Evolutionary conservation across 2,329 filamentous ascomycete species (phyloP), one percentile per base, ranked within the genome.

Genomic region (Phialocephala sp.): DNA sequence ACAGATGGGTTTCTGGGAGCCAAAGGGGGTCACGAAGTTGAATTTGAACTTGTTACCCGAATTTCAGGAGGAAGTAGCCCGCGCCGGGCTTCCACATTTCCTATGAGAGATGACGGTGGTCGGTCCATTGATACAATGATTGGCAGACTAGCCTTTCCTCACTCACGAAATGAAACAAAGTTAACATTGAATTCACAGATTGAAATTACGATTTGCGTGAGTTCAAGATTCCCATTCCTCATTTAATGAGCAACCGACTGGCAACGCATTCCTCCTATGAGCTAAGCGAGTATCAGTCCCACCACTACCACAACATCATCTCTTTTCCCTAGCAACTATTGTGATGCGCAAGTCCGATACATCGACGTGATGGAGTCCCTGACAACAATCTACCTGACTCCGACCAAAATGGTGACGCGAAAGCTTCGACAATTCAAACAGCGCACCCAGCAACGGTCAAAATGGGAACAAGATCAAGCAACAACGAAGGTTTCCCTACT

Each of bases 401-500:
- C 55, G 20, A 57, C 55, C 20, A 41, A 24, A 22, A 43, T 52
- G 36, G n/a, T 39, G 39, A 37, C 20, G 45, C 37, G 32, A 41
- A 43, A 35, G n/a, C 43, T n/a, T 27, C 43, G 24, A 41, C n/a
- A 8, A 66, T 52, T 20, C 27, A 57, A 39, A 27, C 55, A 9
- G 15, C 59, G 22, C n/a, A 37, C 43, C 27, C 41, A 27, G 24
- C 18, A 45, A 22, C 20, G 47, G 22, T 32, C 43, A 47, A 20
- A 47, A 52, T 63, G 56, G 56, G 37, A 58, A 11, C 36, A 9
- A n/a, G 57, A 63, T 8, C 47, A 57, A 47, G 27, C 47, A 45
- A 66, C 47, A 22, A 66, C 60, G 4, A 56, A 32, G 24, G 54
- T 50, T 4, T 45, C 60, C 2, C 39, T 57, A 22, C 47, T 35